Base-by-base conservation (phyloP, 495 filamentous ascomycete species). In the Coniosporium apollinis region DNA sequence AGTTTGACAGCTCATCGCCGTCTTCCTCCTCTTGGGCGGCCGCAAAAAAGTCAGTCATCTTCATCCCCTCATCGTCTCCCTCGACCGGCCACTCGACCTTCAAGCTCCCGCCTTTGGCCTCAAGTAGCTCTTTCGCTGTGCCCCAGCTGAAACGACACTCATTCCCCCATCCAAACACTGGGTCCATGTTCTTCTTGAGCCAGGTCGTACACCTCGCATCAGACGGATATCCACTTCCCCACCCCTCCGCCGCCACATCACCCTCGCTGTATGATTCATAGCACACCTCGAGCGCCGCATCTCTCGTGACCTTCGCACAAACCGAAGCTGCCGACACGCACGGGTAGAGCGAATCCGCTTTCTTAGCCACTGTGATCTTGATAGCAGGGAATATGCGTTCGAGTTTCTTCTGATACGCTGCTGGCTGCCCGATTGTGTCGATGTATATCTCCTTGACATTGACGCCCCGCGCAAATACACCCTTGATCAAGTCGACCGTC, bases 131-230 rank as follows among this genome's bases (percentile, higher is more conserved):
- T 53, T 85, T 96, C 7, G 78, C 81, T 1, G 89, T 94, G 5
- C 80, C 79, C 89, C 89, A 97, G 49, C 82, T 89, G 42, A 94
- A 94, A 22, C 89, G 66, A 49, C 81, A 86, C 57, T 94, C 83
- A 15, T 67, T 73, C 1, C 84, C 82, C 91, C 91, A 97, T 10
- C 89, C 89, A 61, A 96, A 97, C 0, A 94, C 63, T 10, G 80
- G 80, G 42, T 97, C 76, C 77, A 94, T 93, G 43, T 82, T 82
- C 24, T 54, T 59, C 57, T 72, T 79, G 37, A 97, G 43, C 89
- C 91, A 97, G 9, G 53, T 53, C 13, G 77, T 71, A 47, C 82
- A 86, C 41, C 78, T 71, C 21, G 69, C 73, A 60, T 96, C 91
- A 0, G 80, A 85, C 3, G 89, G 89, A 55, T 97, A 97, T 2